Evolutionary conservation across 1,284 basidiomycete species (phyloP).

Genomic region (Ustilago xerochloae): DNA sequence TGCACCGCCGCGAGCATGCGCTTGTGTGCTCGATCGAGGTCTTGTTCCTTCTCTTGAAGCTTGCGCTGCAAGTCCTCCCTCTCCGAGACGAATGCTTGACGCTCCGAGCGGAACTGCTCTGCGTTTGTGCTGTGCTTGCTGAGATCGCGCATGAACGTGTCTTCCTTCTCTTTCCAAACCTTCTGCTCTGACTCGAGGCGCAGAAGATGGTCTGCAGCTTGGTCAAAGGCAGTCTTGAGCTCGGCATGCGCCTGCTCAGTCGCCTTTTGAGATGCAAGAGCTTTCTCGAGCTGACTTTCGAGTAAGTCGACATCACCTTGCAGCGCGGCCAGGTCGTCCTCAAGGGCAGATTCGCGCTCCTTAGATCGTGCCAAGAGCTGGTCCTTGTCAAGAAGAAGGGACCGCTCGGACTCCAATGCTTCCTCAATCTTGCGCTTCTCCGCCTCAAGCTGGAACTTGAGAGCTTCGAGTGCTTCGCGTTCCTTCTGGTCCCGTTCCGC

Average conservation of each 20-base stretch:
- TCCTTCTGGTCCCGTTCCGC: conserved; percentile 65
- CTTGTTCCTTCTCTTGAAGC: conserved; percentile 81
- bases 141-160: conserved; percentile 56
- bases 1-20: conserved; percentile 77
- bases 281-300: conserved; percentile 85
- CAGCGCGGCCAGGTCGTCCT: conserved; percentile 83
- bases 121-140: conserved; percentile 47
- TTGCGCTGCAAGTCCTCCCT: conserved; percentile 80
- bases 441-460: conserved; percentile 56
- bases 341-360: conserved; percentile 82
- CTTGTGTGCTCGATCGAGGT: conserved; percentile 79
- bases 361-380: conserved; percentile 85
- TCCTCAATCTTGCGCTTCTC: conserved; percentile 74
- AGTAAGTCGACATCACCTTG: conserved; percentile 85
- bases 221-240: conserved; percentile 79
- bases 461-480: conserved; percentile 55
- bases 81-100: conserved; percentile 59
- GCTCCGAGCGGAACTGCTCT: conserved; percentile 44
- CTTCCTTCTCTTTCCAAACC: conserved; percentile 76
- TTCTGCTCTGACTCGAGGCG: conserved; percentile 81
- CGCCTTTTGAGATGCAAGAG: conserved; percentile 70
- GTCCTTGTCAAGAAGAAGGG: conserved; percentile 85
- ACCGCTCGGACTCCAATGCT: conserved; percentile 83
- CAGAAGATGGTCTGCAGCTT: conserved; percentile 84
- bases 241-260: conserved; percentile 75